Conservation (phyloP, 805 yeast genomes). For the Candida nonsorbophila region DNA sequence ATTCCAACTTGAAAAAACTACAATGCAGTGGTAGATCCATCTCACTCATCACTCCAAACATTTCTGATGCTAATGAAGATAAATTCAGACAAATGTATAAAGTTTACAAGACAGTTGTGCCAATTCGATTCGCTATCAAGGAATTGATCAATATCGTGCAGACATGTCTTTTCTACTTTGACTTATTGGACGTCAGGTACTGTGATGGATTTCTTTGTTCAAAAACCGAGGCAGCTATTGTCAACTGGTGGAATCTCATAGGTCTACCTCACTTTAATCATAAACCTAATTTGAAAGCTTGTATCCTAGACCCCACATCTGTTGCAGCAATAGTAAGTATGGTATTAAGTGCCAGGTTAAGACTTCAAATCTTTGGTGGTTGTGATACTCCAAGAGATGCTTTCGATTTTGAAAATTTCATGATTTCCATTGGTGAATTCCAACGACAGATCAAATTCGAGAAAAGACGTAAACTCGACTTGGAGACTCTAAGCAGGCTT, state of each 20-base stretch:
- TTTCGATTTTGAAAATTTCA: constrained; percentile 66
- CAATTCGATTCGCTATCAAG: constrained; percentile 59
- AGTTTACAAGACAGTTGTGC: constrained; percentile 45
- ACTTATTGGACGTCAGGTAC: constrained; percentile 57
- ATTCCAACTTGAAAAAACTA: constrained; percentile 69
- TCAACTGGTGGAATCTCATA: constrained; percentile 76
- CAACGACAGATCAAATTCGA: constrained; percentile 64
- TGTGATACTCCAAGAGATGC: constrained; percentile 76
- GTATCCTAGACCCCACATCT: constrained; percentile 57
- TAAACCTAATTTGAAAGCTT: constrained; percentile 44
- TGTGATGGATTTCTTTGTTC: constrained; percentile 86
- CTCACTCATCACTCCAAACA: constrained; percentile 54
- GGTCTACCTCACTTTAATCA: constrained; percentile 48
- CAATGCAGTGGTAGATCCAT: constrained; percentile 86
- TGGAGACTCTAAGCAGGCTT: constrained; percentile 41
- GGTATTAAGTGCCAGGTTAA: constrained; percentile 63
- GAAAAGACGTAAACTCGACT: constrained; percentile 50
- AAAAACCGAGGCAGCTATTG: constrained; percentile 65
- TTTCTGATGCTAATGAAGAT: constrained; percentile 73
- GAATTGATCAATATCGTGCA: constrained; percentile 76
- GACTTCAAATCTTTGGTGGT: constrained; percentile 36
- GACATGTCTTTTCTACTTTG: constrained; percentile 71
- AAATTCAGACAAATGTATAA: constrained; percentile 75
- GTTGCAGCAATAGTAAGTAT: constrained; percentile 80
- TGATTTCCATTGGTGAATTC: constrained; percentile 64